Evolutionary conservation across 1,284 basidiomycete genomes (phyloP).

Genomic region (Xanthoconium separans): DNA sequence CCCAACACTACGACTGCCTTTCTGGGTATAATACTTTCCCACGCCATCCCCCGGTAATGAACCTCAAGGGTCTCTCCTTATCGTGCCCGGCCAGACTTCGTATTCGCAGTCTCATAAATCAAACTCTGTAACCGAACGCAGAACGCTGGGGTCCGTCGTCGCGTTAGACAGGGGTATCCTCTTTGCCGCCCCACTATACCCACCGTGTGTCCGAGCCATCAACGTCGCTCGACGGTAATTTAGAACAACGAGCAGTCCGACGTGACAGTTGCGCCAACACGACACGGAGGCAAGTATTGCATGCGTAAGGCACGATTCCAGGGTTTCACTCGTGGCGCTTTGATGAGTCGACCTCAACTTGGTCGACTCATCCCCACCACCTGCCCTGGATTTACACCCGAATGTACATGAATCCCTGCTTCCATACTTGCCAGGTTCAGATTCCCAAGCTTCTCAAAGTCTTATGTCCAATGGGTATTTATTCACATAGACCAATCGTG

Average conservation of each 20-base stretch:
- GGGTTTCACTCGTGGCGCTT: not conserved
- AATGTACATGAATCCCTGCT: not conserved
- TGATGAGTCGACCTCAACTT: not conserved
- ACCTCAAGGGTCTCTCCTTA: conserved; percentile 3
- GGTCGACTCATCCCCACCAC: not conserved
- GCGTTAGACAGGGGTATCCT: conserved; percentile 8
- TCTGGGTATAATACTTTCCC: conserved; percentile 12
- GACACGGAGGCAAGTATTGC: conserved; percentile 1
- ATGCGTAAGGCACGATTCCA: conserved; percentile 6
- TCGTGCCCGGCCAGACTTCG: conserved; percentile 3
- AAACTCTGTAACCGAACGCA: not conserved
- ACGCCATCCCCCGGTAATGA: conserved; percentile 30
- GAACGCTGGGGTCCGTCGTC: not conserved
- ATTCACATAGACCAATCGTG: conserved; percentile 5
- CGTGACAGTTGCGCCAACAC: not conserved
- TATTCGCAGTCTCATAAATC: not conserved
- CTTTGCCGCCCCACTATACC: conserved; percentile 22
- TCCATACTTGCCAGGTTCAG: not conserved
- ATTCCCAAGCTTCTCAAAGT: not conserved
- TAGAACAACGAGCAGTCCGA: conserved; percentile 8
- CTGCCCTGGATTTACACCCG: not conserved
- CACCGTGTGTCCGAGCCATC: conserved; percentile 19
- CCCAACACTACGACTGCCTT: conserved; percentile 25
- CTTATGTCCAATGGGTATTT: not conserved
- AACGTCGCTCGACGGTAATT: conserved; percentile 21